phyloP scores from a whole-genome alignment of 176 grass and related monocot genomes.

The Thalia dealbata region DNA sequence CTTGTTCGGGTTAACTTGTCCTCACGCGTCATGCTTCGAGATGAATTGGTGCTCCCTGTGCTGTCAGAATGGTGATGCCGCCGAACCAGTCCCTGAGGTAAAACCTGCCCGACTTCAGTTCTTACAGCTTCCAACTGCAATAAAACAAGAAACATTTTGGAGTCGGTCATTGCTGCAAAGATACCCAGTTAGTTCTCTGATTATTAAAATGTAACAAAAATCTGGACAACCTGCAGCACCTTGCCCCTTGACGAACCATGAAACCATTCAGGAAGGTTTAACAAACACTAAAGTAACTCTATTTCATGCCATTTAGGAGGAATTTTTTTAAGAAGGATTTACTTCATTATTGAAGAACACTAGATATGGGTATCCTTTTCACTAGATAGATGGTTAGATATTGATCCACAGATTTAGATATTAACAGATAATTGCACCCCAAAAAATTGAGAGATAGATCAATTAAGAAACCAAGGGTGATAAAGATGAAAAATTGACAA shows the following conservation, averaged over 20 bases:
- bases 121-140: conserved; percentile 72
- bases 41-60: conserved; percentile 77
- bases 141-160: conserved; percentile 10
- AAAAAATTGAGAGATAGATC: not conserved
- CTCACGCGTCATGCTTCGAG: conserved; percentile 79
- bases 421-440: not conserved
- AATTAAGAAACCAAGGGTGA: not conserved
- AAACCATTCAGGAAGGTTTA: not conserved
- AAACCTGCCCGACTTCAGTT: conserved; percentile 74
- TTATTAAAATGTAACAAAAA: conserved; percentile 3
- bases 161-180: not conserved
- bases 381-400: not conserved
- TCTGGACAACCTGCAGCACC: no score
- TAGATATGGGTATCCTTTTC: not conserved
- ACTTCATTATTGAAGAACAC: not conserved
- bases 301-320: not conserved
- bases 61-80: conserved; percentile 91
- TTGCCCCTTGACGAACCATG: not conserved
- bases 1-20: conserved; percentile 69
- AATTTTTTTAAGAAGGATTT: not conserved
- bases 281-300: not conserved
- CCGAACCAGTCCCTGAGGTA: conserved; percentile 70
- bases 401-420: not conserved
- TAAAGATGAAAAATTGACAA: no score
- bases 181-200: not conserved